Conservation (phyloP, 495 filamentous ascomycete genomes). For the Daldinia loculata region DNA sequence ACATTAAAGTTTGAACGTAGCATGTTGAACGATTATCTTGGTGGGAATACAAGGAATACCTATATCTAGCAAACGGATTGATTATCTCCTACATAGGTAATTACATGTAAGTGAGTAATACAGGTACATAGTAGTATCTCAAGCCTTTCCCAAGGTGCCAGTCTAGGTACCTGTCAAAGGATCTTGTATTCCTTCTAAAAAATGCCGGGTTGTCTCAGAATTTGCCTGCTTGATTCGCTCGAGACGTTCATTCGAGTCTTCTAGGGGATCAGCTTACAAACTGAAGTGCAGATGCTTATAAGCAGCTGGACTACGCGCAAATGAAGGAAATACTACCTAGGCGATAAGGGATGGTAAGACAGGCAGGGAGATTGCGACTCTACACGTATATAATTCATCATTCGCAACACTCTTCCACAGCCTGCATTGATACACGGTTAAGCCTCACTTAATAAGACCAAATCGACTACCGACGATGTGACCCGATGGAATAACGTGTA, state of each 20-base stretch:
- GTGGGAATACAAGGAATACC: too few relatives aligned
- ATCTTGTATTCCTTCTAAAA: constrained; percentile 10
- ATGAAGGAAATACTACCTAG: neutral
- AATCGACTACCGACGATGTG: neutral
- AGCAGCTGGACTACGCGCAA: neutral
- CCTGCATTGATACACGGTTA: constrained; percentile 1
- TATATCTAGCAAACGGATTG: neutral
- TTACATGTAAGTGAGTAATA: neutral
- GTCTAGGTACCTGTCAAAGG: neutral
- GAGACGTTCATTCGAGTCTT: constrained; percentile 1
- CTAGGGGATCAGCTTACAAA: neutral
- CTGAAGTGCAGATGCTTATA: neutral
- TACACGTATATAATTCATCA: constrained; percentile 1
- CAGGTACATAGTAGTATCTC: neutral
- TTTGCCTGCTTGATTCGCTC: neutral
- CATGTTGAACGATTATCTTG: neutral
- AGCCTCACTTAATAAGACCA: neutral
- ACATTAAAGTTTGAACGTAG: neutral
- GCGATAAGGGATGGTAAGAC: neutral
- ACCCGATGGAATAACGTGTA: neutral
- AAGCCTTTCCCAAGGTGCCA: neutral
- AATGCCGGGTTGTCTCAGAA: neutral
- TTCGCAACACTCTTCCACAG: constrained; percentile 10
- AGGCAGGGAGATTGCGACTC: neutral
- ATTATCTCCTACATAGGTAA: neutral